Conservation (phyloP, 2,329 filamentous ascomycete species). For the Ceratocystis alfenasii region DNA sequence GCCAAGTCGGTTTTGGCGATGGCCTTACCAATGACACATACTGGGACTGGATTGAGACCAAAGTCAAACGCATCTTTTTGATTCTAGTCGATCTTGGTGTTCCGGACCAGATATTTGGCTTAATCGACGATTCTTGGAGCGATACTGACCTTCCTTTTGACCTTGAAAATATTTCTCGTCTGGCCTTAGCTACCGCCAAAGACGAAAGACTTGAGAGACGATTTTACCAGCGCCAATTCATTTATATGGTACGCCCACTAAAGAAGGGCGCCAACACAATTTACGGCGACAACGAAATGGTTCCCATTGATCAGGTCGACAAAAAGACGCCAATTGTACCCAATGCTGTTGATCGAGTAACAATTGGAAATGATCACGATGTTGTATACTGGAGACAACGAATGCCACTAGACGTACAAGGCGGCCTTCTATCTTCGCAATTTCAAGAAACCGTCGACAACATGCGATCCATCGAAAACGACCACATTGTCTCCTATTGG, state of each 20-base stretch:
- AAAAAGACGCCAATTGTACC: slow-evolving; percentile 36
- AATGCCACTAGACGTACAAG: slow-evolving; percentile 34
- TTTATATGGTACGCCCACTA: slow-evolving; percentile 55
- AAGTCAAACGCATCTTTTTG: slow-evolving; percentile 58
- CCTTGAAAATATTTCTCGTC: slow-evolving; percentile 50
- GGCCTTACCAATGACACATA: slow-evolving; percentile 61
- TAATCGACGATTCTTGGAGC: slow-evolving; percentile 66
- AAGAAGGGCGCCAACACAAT: slow-evolving; percentile 48
- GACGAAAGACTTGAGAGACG: slow-evolving; percentile 54
- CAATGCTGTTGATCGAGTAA: slow-evolving; percentile 44
- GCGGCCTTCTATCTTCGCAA: slow-evolving; percentile 38
- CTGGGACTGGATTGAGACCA: slow-evolving; percentile 63
- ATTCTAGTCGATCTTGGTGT: slow-evolving; percentile 58
- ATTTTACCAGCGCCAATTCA: slow-evolving; percentile 60
- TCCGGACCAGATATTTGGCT: slow-evolving; percentile 60
- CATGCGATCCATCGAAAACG: slow-evolving; percentile 48
- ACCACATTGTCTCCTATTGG: slow-evolving; percentile 59
- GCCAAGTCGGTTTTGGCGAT: slow-evolving; percentile 52
- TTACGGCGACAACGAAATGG: slow-evolving; percentile 55
- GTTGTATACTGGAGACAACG: slow-evolving; percentile 46
- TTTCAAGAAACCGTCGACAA: slow-evolving; percentile 51
- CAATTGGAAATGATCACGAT: slow-evolving; percentile 49
- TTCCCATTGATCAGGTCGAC: slow-evolving; percentile 57
- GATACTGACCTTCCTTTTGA: slow-evolving; percentile 62
- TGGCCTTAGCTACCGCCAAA: slow-evolving; percentile 46